Evolutionary conservation across 176 grass and related monocot genomes (phyloP).

Genomic region (Otatea glauca): DNA sequence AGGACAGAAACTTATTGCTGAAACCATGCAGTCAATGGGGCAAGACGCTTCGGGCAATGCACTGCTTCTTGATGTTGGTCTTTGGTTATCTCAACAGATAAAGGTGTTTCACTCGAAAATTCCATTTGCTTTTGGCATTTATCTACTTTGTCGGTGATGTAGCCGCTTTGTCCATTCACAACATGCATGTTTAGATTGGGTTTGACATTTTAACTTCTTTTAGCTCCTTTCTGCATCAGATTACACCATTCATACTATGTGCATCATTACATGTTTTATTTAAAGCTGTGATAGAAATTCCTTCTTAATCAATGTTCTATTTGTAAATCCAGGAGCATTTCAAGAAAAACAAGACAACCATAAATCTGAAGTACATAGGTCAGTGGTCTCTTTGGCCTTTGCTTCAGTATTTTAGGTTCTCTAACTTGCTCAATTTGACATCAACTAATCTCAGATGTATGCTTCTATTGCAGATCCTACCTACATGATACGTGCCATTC

Average conservation of each 20-base stretch:
- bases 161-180: not conserved
- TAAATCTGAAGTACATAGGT: slow-evolving; percentile 99
- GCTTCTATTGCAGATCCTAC: slow-evolving; percentile 83
- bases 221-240: not conserved
- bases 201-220: not conserved
- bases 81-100: slow-evolving; percentile 97
- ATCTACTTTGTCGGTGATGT: not conserved
- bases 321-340: slow-evolving; percentile 74
- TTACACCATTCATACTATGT: not conserved
- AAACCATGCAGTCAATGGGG: slow-evolving; percentile 72
- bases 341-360: slow-evolving; percentile 68
- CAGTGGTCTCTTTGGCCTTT: not conserved
- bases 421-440: not conserved
- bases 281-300: not conserved
- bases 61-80: slow-evolving; percentile 87
- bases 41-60: slow-evolving; percentile 92
- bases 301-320: slow-evolving; percentile 23
- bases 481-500: slow-evolving; percentile 98
- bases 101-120: slow-evolving; percentile 56
- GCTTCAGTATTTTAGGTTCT: slow-evolving; percentile 3
- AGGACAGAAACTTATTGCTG: slow-evolving; percentile 81
- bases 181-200: not conserved
- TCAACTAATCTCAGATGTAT: slow-evolving; percentile 22
- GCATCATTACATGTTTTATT: not conserved
- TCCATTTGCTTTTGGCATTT: not conserved